phyloP scores from a whole-genome alignment of 768 basidiomycete species.

The Hypholoma sublateritium region DNA sequence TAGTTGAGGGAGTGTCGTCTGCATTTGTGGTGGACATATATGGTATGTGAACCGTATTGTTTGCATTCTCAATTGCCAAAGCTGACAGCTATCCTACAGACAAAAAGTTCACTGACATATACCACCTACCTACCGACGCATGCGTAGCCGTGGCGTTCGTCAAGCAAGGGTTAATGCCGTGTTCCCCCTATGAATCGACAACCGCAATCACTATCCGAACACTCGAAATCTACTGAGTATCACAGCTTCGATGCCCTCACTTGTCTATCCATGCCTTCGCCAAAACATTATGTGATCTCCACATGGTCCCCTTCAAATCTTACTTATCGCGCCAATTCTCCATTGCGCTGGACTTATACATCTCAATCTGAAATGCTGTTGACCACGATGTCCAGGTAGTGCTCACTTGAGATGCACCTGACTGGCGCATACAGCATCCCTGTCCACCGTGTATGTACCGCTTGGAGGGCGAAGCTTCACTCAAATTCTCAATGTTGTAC shows the following conservation, averaged over 20 bases:
- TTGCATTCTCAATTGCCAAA: not conserved
- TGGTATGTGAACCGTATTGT: not conserved
- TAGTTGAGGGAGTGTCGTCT: too few species aligned
- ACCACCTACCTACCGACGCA: not conserved
- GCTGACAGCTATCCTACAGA: not conserved
- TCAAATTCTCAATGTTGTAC: conserved; percentile 20
- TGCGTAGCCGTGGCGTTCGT: not conserved
- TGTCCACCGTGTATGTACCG: conserved; percentile 18
- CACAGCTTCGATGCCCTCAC: not conserved
- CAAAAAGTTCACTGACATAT: not conserved
- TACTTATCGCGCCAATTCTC: conserved; percentile 22
- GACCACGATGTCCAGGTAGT: conserved; percentile 13
- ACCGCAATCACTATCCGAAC: not conserved
- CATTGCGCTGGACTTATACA: conserved; percentile 25
- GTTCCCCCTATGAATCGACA: not conserved
- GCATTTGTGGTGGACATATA: too few species aligned
- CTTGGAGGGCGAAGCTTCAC: conserved; percentile 18
- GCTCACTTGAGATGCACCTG: conserved; percentile 19
- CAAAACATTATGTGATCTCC: conserved; percentile 28
- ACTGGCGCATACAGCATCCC: conserved; percentile 18
- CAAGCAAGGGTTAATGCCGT: not conserved
- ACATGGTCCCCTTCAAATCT: conserved; percentile 17
- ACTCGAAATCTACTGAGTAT: not conserved
- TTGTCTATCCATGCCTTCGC: conserved; percentile 12
- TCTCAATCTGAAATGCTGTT: conserved; percentile 11